Conservation (phyloP, 805 yeast species). For the Pichia phayaonensis region DNA sequence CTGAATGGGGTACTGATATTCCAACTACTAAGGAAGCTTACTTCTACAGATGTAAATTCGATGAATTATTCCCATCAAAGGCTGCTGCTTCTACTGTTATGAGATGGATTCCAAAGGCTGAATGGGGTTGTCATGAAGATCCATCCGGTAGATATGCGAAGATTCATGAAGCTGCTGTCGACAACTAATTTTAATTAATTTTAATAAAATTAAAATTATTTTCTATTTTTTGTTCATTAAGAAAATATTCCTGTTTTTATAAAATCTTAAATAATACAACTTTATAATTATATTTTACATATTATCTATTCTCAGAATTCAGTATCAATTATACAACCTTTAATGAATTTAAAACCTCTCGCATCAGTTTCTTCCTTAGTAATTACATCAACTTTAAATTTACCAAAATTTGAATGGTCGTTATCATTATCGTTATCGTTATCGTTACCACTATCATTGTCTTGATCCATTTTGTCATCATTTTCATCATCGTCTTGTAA, state of each 20-base stretch:
- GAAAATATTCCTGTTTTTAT: not conserved
- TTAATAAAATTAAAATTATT: not conserved
- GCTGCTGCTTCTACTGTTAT: conserved; percentile 95
- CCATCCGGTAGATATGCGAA: conserved; percentile 97
- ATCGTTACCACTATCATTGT: conserved; percentile 57
- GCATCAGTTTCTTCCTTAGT: conserved; percentile 61
- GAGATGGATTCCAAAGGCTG: conserved; percentile 99
- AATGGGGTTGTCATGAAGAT: conserved; percentile 99
- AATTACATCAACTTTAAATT: conserved; percentile 53
- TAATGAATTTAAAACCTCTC: conserved; percentile 54
- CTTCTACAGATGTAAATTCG: conserved; percentile 97
- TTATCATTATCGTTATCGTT: conserved; percentile 54
- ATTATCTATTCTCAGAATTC: conserved; percentile 4
- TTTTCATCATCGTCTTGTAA: conserved; percentile 50
- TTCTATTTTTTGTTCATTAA: not conserved
- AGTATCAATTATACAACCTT: conserved; percentile 49
- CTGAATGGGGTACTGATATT: conserved; percentile 92
- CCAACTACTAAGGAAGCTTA: conserved; percentile 98
- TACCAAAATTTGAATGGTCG: conserved; percentile 37
- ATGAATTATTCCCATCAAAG: conserved; percentile 80
- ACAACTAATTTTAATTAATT: not conserved
- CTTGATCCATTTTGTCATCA: conserved; percentile 37
- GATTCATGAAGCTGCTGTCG: conserved; percentile 69
- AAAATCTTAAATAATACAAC: not conserved
- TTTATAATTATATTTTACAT: not conserved